These are phyloP conservation scores for Suillus weaverae DNA, from an alignment of 768 basidiomycete species.

Conservation along the genomic window DNA sequence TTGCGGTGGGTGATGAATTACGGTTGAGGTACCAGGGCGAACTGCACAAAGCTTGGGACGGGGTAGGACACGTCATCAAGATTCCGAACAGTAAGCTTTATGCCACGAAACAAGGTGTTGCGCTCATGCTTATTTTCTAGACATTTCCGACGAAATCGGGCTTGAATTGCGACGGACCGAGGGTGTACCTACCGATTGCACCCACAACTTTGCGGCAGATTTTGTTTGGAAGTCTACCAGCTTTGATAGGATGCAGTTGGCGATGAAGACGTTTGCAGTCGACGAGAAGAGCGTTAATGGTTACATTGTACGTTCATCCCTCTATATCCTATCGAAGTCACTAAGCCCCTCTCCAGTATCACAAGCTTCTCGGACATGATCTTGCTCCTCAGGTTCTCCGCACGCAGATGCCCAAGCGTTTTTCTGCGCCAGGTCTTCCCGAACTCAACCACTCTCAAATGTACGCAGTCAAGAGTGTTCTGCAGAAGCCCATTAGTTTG, in stretches of 20 bases:
- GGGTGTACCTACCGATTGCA: constrained; percentile 90
- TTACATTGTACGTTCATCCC: constrained; percentile 75
- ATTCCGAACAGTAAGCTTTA: constrained; percentile 88
- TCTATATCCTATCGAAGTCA: neutral
- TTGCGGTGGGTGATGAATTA: constrained; percentile 96
- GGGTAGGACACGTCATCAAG: constrained; percentile 97
- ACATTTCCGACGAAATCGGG: constrained; percentile 97
- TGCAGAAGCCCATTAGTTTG: constrained; percentile 95
- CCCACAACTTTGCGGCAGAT: constrained; percentile 95
- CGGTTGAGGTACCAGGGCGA: constrained; percentile 87
- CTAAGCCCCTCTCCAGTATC: constrained; percentile 63
- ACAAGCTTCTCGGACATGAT: constrained; percentile 97
- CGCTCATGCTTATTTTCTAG: constrained; percentile 42
- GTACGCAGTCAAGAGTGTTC: constrained; percentile 98
- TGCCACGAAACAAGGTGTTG: neutral
- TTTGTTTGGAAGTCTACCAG: constrained; percentile 99
- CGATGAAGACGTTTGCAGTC: constrained; percentile 99
- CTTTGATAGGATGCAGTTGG: constrained; percentile 98
- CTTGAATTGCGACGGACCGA: constrained; percentile 89
- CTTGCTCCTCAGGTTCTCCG: constrained; percentile 90
- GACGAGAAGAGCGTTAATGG: constrained; percentile 99
- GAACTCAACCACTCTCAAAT: constrained; percentile 99
- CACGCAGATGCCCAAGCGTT: constrained; percentile 94
- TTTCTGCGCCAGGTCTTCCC: constrained; percentile 95
- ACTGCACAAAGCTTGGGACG: constrained; percentile 93